Conservation (phyloP, 495 filamentous ascomycete species). For the Aspergillus kassunensis region DNA sequence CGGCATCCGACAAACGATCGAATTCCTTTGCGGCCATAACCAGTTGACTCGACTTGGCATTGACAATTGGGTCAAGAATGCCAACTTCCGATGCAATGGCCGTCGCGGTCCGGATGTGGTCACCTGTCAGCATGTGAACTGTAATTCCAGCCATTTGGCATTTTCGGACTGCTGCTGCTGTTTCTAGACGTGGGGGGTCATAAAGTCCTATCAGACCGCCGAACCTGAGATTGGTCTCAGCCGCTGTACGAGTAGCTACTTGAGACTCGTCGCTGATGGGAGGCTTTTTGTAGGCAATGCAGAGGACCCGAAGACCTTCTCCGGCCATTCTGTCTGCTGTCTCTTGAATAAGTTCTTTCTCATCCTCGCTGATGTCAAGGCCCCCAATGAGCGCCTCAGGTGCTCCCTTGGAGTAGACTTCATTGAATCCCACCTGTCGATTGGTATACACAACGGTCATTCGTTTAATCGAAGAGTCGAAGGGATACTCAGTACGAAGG, state of each 20-base stretch:
- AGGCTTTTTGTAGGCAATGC: constrained; percentile 55
- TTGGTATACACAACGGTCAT: constrained; percentile 72
- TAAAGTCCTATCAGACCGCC: constrained; percentile 61
- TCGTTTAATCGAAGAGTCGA: constrained; percentile 76
- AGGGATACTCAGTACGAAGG: constrained; percentile 71
- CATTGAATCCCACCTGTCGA: constrained; percentile 26
- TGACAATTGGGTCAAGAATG: constrained; percentile 51
- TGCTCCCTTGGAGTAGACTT: constrained; percentile 66
- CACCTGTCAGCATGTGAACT: constrained; percentile 69
- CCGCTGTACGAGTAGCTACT: constrained; percentile 32
- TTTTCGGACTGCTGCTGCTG: constrained; percentile 44
- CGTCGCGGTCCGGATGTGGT: constrained; percentile 58
- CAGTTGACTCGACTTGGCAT: constrained; percentile 44
- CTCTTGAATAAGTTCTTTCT: constrained; percentile 53
- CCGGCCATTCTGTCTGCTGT: constrained; percentile 61
- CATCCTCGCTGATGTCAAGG: constrained; percentile 48
- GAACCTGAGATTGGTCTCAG: constrained; percentile 55
- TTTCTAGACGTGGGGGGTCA: constrained; percentile 66
- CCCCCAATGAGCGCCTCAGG: constrained; percentile 58
- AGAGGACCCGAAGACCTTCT: constrained; percentile 77
- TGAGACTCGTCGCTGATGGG: constrained; percentile 20
- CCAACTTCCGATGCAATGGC: constrained; percentile 63
- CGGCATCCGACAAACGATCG: constrained; percentile 54
- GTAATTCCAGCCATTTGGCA: constrained; percentile 62
- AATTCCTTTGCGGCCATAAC: constrained; percentile 64